Evolutionary conservation across 2,329 filamentous ascomycete species (phyloP), one percentile per base, ranked within the genome.

Genomic region (Colletotrichum trifolii): DNA sequence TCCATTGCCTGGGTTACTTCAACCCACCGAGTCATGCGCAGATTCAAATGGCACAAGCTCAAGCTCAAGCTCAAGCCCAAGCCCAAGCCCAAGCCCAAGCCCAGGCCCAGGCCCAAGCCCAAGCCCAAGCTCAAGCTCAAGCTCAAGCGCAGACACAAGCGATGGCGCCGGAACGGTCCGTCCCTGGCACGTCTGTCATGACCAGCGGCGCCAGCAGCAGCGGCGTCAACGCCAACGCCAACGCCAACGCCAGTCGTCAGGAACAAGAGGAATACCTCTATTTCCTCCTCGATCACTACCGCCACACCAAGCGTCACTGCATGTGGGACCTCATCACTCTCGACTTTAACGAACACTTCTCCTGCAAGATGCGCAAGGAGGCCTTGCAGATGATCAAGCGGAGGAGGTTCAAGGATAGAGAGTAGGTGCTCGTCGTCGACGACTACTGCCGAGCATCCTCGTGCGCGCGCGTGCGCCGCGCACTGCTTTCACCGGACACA

Each of bases 301-400:
- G 63, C 38, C 63, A 63, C 17, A 66, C 63, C 35, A 66, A 66
- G 52, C 63, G 63, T 4, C 63, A 66, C 42, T 66, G 63, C 38
- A 66, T 66, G 63, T 66, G 63, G 63, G 63, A 66, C 46, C 52
- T 66, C 8, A 66, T 66, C 46, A 66, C 63, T 2, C 58, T 66
- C 12, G 63, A 66, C 35, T 66, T 66, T 36, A 66, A 66, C 43
- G 63, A 66, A 39, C 63, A 66, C 17, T 66, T 66, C 34, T 49
- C 60, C 7, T 52, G 58, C 33, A 66, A 63, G 8, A 66, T 66
- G 63, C 63, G 63, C n/a, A 66, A 66, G 25, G 63, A 66, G 47
- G 63, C 63, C 33, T 36, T 66, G 33, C 63, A 66, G 40, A 66
- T 66, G 63, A 66, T 66, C 53, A 66, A 66, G 47, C 45, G 63